These are phyloP conservation scores for Aureobasidium namibiae DNA, from an alignment of 2,329 filamentous ascomycete species.

Conservation along the genomic window DNA sequence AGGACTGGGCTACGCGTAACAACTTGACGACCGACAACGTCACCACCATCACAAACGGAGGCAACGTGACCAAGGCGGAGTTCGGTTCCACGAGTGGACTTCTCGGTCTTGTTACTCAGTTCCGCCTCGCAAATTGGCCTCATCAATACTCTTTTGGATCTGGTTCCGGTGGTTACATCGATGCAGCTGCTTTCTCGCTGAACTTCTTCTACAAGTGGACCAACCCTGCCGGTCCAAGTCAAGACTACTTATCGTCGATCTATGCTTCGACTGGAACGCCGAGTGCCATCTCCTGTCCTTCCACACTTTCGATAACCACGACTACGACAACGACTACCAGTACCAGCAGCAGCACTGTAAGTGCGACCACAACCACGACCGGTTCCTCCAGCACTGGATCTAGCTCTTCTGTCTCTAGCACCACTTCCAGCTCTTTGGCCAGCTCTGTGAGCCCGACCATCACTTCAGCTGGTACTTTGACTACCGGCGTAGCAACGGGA, in stretches of 20 bases:
- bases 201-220: conserved; percentile 23
- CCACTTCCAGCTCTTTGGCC: too few species aligned
- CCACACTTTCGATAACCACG: background rate
- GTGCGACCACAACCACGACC: background rate
- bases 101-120: conserved; percentile 30
- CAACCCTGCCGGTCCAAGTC: conserved; percentile 5
- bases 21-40: conserved; percentile 24
- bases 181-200: conserved; percentile 21
- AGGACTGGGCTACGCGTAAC: conserved; percentile 31
- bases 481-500: background rate
- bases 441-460: too few species aligned
- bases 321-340: background rate
- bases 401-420: too few species aligned
- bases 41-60: conserved; percentile 19
- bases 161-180: conserved; percentile 17
- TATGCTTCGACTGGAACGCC: background rate
- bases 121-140: conserved; percentile 28
- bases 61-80: conserved; percentile 25
- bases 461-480: background rate
- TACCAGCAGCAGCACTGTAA: background rate
- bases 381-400: background rate
- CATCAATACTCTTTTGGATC: conserved; percentile 33
- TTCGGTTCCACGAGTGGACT: conserved; percentile 23
- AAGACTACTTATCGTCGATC: conserved; percentile 4
- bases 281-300: background rate